Evolutionary conservation across 2,329 filamentous ascomycete species (phyloP).

Genomic region (Venturia aucupariae): DNA sequence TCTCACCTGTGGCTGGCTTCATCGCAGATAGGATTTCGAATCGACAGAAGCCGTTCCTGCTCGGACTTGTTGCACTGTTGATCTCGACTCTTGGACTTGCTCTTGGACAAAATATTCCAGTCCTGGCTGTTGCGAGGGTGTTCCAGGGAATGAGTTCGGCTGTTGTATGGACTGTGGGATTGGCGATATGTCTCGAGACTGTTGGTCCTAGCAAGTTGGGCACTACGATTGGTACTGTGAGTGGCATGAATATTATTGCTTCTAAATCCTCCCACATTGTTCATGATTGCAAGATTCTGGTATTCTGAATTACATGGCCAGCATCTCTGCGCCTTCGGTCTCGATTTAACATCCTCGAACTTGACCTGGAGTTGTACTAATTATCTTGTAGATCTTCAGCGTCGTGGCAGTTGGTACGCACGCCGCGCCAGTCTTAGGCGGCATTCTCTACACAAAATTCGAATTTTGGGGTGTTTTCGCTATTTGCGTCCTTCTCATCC

Average conservation of each 20-base stretch:
- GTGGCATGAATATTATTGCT: neutral
- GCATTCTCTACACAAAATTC: conserved; percentile 49
- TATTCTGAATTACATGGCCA: neutral
- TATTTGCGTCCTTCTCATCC: conserved; percentile 45
- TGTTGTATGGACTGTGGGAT: conserved; percentile 50
- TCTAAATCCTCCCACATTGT: neutral
- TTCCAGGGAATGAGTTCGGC: conserved; percentile 50
- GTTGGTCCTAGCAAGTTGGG: conserved; percentile 48
- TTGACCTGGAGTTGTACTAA: neutral
- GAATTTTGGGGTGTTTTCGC: conserved; percentile 49
- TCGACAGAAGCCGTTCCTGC: conserved; percentile 48
- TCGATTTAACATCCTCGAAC: neutral
- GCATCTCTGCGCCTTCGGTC: neutral
- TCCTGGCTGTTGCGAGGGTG: conserved; percentile 43
- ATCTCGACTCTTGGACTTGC: conserved; percentile 48
- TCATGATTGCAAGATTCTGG: neutral
- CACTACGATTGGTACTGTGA: conserved; percentile 32
- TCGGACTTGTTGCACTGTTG: conserved; percentile 44
- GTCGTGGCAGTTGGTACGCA: conserved; percentile 50
- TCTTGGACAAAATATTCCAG: conserved; percentile 38
- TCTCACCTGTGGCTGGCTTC: conserved; percentile 35
- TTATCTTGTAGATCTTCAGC: conserved; percentile 41
- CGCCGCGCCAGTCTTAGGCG: conserved; percentile 49
- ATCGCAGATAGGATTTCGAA: conserved; percentile 46
- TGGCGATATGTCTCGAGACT: conserved; percentile 51